Base-by-base conservation (phyloP, 169 alveolate genomes). In the Babesia ovata region DNA sequence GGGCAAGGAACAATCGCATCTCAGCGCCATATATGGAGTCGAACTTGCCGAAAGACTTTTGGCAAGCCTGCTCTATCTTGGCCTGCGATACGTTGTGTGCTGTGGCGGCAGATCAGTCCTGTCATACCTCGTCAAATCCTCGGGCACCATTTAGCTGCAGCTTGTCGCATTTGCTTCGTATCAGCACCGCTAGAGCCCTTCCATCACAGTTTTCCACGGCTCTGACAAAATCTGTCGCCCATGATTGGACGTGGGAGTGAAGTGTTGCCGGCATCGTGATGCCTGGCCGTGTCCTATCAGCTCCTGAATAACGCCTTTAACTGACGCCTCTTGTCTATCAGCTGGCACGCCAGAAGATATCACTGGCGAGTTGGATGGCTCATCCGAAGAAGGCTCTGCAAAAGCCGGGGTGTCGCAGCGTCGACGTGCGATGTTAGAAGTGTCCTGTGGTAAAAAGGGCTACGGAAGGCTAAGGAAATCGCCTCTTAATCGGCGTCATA, bases 151-250 rank as follows among this genome's bases (percentile, higher is more conserved):
- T 26, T 39, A 36, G 75, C 29, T 46, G 74, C 17, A 79, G 60
- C 45, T 79, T 79, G 21, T 79, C 78, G 44, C 84, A 79, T 19
- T 62, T 70, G 45, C 22, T 21, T 10, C 81, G 46, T 13, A 79
- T 66, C 33, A 79, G 67, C 13, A 39, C 16, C 33, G 87, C 87
- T 44, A 79, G 60, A 4, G 62, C 62, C 2, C 66, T 26, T 1
- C 87, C 87, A 52, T 79, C 75, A 12, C 57, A n/a, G 46, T 17
- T 71, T 6, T 79, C 84, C 16, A 79, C 67, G 26, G 84, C 81
- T n/a, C 46, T 36, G 13, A 56, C 62, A 48, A 79, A 66, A 16
- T 70, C 75, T 14, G 22, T 11, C 29, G 74, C 46, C 87, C 87
- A 79, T 24, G 44, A 6, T 22, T 67, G 33, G 11, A 67, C n/a